These are phyloP conservation scores for Neonectria faginata DNA, from an alignment of 2,329 filamentous ascomycete genomes.

Conservation along the genomic window DNA sequence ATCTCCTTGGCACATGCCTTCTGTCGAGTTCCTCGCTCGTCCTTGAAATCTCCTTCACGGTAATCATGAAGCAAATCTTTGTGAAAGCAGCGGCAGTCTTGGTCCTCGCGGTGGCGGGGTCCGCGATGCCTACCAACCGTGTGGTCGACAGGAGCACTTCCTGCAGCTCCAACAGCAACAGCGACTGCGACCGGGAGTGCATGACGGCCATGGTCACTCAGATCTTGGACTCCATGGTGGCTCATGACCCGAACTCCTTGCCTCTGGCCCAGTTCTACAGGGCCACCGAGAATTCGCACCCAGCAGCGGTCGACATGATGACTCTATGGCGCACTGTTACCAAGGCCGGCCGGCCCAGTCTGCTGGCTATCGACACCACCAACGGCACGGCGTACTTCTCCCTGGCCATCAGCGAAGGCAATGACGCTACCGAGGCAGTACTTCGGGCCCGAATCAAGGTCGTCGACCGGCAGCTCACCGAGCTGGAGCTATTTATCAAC, in stretches of 20 bases:
- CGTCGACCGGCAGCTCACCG: slow-evolving; percentile 16
- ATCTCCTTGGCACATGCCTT: neutral
- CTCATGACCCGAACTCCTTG: slow-evolving; percentile 13
- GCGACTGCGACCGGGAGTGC: slow-evolving; percentile 13
- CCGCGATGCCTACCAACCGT: slow-evolving; percentile 4
- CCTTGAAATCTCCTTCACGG: neutral
- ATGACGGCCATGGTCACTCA: slow-evolving; percentile 17
- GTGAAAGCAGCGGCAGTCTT: slow-evolving; percentile 5
- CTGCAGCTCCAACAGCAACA: neutral
- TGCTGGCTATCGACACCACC: slow-evolving; percentile 22
- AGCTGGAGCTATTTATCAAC: slow-evolving; percentile 27
- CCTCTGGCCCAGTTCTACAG: slow-evolving; percentile 20
- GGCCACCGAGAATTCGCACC: slow-evolving; percentile 27
- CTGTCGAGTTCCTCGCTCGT: slow-evolving; percentile 26
- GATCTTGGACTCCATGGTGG: slow-evolving; percentile 22
- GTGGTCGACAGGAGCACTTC: neutral
- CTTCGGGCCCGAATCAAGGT: slow-evolving; percentile 22
- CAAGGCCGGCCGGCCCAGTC: slow-evolving; percentile 16
- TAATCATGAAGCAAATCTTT: slow-evolving; percentile 5
- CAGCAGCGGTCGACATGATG: slow-evolving; percentile 24
- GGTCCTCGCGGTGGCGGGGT: slow-evolving; percentile 7
- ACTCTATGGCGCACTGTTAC: slow-evolving; percentile 24
- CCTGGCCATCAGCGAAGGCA: slow-evolving; percentile 18
- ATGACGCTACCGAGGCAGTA: slow-evolving; percentile 7
- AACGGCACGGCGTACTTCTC: slow-evolving; percentile 21